A percentile compares a stretch with the other conserved stretches of the same genome.
Evolutionary conservation across 2,329 filamentous ascomycete genomes (phyloP).

Genomic region (Colletotrichum spaethianum): DNA sequence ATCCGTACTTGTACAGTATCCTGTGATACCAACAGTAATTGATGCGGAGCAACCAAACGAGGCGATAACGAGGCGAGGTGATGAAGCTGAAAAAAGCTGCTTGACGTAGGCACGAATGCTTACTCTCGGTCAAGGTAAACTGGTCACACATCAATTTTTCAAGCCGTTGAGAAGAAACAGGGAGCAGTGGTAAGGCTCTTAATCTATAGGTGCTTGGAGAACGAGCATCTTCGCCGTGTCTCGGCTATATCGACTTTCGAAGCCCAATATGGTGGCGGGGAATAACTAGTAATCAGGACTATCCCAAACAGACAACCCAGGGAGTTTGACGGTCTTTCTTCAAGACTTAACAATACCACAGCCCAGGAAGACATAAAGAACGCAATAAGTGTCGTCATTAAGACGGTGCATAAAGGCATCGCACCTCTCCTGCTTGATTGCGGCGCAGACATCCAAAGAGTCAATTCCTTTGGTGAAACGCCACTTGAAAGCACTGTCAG

Average conservation of each 20-base stretch:
- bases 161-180: too few relatives aligned
- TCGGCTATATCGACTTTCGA: neutral
- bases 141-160: too few relatives aligned
- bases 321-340: neutral
- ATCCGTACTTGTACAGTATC: too few relatives aligned
- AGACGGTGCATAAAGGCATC: neutral
- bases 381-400: neutral
- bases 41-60: too few relatives aligned
- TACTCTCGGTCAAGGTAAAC: too few relatives aligned
- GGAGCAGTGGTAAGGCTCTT: too few relatives aligned
- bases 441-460: neutral
- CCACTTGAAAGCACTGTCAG: neutral
- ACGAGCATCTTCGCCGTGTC: neutral
- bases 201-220: neutral
- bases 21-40: too few relatives aligned
- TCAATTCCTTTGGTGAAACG: neutral
- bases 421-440: neutral
- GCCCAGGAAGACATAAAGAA: neutral
- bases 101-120: neutral
- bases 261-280: too few relatives aligned
- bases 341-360: rapidly evolving
- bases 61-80: too few relatives aligned
- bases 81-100: neutral
- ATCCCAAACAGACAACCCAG: neutral
- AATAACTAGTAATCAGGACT: neutral